Conservation (phyloP, 768 basidiomycete species). For the Hebeloma cylindrosporum region DNA sequence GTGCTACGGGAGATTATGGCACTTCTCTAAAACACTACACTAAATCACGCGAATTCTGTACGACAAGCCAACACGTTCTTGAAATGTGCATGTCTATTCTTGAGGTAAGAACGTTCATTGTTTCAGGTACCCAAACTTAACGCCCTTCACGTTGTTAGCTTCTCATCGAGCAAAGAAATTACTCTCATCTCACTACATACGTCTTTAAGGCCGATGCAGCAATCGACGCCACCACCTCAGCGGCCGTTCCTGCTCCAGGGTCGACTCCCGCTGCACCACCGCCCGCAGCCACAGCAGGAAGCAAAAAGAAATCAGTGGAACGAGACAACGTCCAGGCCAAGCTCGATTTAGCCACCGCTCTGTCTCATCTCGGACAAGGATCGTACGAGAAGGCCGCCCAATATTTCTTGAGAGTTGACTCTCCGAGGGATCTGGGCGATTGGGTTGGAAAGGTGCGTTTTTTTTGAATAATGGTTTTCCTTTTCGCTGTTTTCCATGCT, state of each 20-base stretch:
- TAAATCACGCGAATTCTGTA: conserved; percentile 92
- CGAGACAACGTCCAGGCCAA: conserved; percentile 73
- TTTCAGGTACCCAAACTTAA: conserved; percentile 1
- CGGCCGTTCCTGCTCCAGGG: conserved; percentile 21
- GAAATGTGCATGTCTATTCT: conserved; percentile 88
- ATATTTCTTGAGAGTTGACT: conserved; percentile 67
- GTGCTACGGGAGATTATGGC: conserved; percentile 68
- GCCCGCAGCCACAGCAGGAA: conserved; percentile 21
- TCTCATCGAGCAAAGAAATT: conserved; percentile 83
- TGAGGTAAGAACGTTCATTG: conserved; percentile 48
- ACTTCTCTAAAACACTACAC: conserved; percentile 78
- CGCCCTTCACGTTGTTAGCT: conserved; percentile 46
- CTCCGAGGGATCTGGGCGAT: conserved; percentile 64
- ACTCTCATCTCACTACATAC: conserved; percentile 86
- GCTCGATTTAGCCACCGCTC: conserved; percentile 77
- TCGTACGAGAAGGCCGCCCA: conserved; percentile 82
- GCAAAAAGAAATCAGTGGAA: conserved; percentile 52
- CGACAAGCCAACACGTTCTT: conserved; percentile 87
- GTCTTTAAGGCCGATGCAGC: conserved; percentile 95
- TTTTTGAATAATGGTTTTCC: neutral
- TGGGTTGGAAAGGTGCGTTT: conserved; percentile 70
- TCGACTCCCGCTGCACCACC: conserved; percentile 18
- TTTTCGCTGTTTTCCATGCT: neutral
- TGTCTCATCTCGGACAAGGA: conserved; percentile 70
- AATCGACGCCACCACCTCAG: conserved; percentile 58